phyloP scores from a whole-genome alignment of 306 rosid genomes.

The Gillenia trifoliata region DNA sequence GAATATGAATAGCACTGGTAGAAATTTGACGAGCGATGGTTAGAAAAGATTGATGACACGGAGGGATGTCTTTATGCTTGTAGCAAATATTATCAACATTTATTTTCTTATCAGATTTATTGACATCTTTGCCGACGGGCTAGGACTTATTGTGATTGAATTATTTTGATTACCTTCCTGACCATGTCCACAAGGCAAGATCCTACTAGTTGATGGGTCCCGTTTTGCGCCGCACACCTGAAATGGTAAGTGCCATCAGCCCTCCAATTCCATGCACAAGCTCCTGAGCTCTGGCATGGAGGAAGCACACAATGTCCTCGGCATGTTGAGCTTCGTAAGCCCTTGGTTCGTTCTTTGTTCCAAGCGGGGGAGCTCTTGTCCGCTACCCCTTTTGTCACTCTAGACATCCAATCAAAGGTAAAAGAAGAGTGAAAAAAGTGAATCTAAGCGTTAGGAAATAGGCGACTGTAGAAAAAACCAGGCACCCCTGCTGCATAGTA shows the following conservation, averaged over 20 bases:
- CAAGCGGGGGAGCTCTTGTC: constrained; percentile 19
- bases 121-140: too few species aligned
- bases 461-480: constrained; percentile 28
- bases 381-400: background rate
- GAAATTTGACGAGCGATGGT: too few species aligned
- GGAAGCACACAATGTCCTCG: constrained; percentile 26
- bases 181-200: constrained; percentile 31
- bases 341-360: constrained; percentile 20
- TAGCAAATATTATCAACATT: too few species aligned
- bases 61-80: too few species aligned
- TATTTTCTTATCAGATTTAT: too few species aligned
- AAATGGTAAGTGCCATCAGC: constrained; percentile 13
- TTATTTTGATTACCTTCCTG: constrained; percentile 17
- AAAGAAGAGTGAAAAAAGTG: constrained; percentile 24
- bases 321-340: constrained; percentile 24
- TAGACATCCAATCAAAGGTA: constrained; percentile 34
- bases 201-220: constrained; percentile 4
- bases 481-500: constrained; percentile 32
- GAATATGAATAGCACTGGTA: too few species aligned
- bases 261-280: constrained; percentile 30
- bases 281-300: constrained; percentile 30
- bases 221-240: too few species aligned
- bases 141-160: too few species aligned
- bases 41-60: too few species aligned
- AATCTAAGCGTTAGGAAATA: constrained; percentile 28